Evolutionary conservation across 1,284 basidiomycete species (phyloP), one percentile per base, ranked within the genome.

Genomic region (Xerocomus nothofagi): DNA sequence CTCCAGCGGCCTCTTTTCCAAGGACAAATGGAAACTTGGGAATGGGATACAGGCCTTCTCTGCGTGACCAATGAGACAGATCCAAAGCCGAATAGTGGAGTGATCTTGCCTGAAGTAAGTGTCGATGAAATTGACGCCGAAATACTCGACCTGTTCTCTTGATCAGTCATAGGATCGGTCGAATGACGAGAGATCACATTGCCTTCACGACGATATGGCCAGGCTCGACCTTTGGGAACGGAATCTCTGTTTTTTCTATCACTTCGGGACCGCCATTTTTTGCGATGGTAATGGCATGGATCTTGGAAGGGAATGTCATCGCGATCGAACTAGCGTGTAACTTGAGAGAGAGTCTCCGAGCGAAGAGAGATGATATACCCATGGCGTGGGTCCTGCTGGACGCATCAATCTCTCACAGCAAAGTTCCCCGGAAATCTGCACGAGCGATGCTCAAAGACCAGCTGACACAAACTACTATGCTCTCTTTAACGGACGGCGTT

Each of bases 91-190:
- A 24, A 49, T 6, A 46, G 26, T 39, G 32, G 32, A 15, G 2
- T n/a, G 17, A 29, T 48, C 66, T 60, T 57, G 78, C 84, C 84
- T 73, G 62, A 77, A 78, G 68, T 91, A 91, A 4, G 86, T 91
- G 69, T 95, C 93, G 63, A 95, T 91, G 68, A 88, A 93, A 71
- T 94, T 94, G 55, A 93, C 79, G n/a, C 92, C 92, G 5, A 75
- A 71, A 60, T 83, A 88, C 57, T 84, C 75, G 17, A 81, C 74
- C 83, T 54, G 44, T 40, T 36, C 15, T 7, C 11, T 3, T 15
- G 9, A 39, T 60, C 32, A 50, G 50, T 62, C 48, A 6, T 41
- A 71, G 9, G 24, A 27, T 39, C 11, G 17, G 27, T 3, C 20
- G 38, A n/a, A 8, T 1, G 39, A 24, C 21, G 39, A 24, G 32